Evolutionary conservation across 257 asterid species (phyloP), one percentile per base, ranked within the genome.

Genomic region (Solanum stenotomum): DNA sequence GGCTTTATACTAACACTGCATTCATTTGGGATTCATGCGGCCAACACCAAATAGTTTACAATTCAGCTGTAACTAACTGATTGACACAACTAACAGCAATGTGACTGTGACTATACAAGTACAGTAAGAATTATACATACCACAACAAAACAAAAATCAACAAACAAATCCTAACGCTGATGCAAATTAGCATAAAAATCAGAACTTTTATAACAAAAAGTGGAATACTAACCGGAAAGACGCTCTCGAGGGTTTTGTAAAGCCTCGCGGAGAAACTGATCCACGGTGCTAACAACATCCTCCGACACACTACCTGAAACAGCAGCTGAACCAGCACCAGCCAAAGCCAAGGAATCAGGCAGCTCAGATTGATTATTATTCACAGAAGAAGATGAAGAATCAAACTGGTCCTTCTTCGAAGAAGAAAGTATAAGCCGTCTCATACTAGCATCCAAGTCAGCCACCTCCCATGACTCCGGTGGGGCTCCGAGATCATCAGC

Each of bases 381-480:
- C 33, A 77, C 79, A 86, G 44, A 34, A 35, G 78, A 35, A 20
- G 82, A 34, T 35, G 38, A 87, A 46, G 90, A 68, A 85, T 56
- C 90, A 22, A 93, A 82, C 52, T 44, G 52, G 23, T 93, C 94
- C 90, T 91, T 22, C 52, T 90, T 92, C 18, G 97, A 74, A 8
- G 92, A 87, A 75, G 92, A 87, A 76, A 95, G 95, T 96, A 98
- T 91, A 90, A 98, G 95, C 72, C 93, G 95, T 83, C 95, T 92
- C 97, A 98, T 89, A 89, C 95, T 96, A 87, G 96, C 95, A 84
- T 96, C 99, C 81, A 96, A 94, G 91, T 98, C 99, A 78, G 98
- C 99, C 34, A 93, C 97, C 96, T 98, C 99, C 99, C 99, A 98
- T 63, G 99, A 98, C 93, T 98, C 99, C 86, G 99, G 98, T 29